Percentiles rank a stretch among this genome's conserved stretches.
Conservation (phyloP, 306 rosid species). For the Acacia acuminata region DNA sequence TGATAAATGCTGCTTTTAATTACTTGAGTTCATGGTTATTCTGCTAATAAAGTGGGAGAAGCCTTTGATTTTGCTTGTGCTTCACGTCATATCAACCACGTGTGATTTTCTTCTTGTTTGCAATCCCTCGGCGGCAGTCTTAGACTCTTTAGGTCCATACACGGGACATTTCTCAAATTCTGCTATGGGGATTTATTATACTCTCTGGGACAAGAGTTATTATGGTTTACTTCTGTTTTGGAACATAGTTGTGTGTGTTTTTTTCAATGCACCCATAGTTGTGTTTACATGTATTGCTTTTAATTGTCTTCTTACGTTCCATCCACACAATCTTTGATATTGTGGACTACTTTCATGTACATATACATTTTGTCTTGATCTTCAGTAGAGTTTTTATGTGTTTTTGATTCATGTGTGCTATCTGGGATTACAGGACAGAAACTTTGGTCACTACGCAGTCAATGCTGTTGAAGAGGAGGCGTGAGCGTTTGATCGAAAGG, state of each 20-base stretch:
- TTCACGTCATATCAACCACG: not conserved
- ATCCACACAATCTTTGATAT: not conserved
- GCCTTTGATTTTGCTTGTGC: not conserved
- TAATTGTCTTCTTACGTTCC: not conserved
- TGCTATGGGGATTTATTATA: not conserved
- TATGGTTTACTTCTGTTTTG: not conserved
- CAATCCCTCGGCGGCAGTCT: not conserved
- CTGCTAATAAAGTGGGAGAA: not conserved
- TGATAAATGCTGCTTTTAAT: constrained; percentile 8
- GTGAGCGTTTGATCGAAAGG: constrained; percentile 13
- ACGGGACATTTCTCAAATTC: not conserved
- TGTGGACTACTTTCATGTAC: not conserved
- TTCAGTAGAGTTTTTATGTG: not conserved
- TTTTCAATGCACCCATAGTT: not conserved
- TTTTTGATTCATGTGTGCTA: not conserved
- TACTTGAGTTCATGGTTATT: not conserved
- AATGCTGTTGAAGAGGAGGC: constrained; percentile 52
- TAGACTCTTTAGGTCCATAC: not conserved
- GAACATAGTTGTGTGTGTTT: not conserved
- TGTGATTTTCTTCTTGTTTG: not conserved
- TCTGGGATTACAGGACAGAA: constrained; percentile 56
- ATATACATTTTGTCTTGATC: not conserved
- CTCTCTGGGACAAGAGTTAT: not conserved
- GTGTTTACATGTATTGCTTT: not conserved
- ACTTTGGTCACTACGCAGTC: constrained; percentile 66